Percentiles rank a stretch among this genome's conserved stretches.
phyloP scores from a whole-genome alignment of 2,329 filamentous ascomycete genomes.

The Botrytis byssoidea region DNA sequence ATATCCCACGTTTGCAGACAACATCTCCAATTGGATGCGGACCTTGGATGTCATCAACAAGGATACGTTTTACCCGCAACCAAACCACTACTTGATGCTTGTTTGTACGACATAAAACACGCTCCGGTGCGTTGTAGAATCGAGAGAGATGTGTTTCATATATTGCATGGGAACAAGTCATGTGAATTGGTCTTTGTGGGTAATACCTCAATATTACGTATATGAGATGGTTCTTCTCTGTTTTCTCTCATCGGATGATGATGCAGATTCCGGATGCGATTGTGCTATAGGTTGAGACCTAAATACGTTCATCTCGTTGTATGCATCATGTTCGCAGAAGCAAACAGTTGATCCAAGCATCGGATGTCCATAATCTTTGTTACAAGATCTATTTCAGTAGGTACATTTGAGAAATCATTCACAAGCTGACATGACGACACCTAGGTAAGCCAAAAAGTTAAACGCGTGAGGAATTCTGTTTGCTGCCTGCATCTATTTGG shows the following conservation, averaged over 20 bases:
- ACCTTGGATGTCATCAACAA: conserved; percentile 4
- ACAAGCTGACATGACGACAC: background rate
- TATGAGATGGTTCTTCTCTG: background rate
- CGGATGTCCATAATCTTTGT: background rate
- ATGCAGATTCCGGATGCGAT: background rate
- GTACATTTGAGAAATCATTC: background rate
- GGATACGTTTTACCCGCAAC: conserved; percentile 5
- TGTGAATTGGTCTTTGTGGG: conserved; percentile 3
- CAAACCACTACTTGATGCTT: conserved; percentile 3
- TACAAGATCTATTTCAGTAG: background rate
- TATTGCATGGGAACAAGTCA: background rate
- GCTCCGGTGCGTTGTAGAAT: background rate
- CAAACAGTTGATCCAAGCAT: background rate
- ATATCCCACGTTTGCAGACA: background rate
- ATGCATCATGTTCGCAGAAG: background rate
- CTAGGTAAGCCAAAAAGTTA: background rate
- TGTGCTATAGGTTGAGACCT: background rate
- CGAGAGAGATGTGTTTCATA: background rate
- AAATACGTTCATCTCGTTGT: background rate
- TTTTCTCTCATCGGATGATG: background rate
- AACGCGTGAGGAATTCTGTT: background rate
- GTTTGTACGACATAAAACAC: background rate
- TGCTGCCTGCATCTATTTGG: background rate
- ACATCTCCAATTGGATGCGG: background rate
- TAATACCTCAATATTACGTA: background rate